Evolutionary conservation across 768 basidiomycete genomes (phyloP).

Genomic region (Postia placenta): DNA sequence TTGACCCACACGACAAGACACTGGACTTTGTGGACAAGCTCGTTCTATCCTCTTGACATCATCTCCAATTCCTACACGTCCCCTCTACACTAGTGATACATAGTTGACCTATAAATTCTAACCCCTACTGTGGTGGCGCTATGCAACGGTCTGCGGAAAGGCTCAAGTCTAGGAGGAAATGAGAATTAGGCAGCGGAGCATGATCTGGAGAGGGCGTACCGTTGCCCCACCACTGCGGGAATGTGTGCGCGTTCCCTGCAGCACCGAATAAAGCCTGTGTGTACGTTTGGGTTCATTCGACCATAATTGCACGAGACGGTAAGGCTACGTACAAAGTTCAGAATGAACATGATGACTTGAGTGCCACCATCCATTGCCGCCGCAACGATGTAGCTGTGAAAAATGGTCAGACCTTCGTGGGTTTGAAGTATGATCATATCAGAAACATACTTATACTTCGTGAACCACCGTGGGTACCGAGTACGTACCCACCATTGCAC

Average conservation of each 20-base stretch:
- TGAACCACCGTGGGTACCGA: conserved; percentile 33
- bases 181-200: neutral
- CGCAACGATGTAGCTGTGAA: conserved; percentile 31
- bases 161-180: conserved; percentile 8
- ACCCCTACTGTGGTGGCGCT: conserved; percentile 8
- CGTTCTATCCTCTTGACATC: too few species aligned
- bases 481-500: conserved; percentile 40
- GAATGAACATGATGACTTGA: conserved; percentile 30
- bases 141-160: conserved; percentile 21
- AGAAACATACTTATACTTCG: conserved; percentile 11
- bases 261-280: conserved; percentile 23
- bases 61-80: too few species aligned
- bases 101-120: too few species aligned
- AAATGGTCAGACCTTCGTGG: neutral
- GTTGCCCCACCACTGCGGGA: conserved; percentile 25
- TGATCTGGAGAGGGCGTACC: conserved; percentile 6
- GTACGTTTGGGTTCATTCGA: neutral
- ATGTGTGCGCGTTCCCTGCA: conserved; percentile 19
- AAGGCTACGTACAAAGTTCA: conserved; percentile 60
- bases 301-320: conserved; percentile 6
- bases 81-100: too few species aligned
- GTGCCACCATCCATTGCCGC: conserved; percentile 35
- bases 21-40: too few species aligned
- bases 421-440: neutral
- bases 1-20: too few species aligned